Base-by-base conservation (phyloP, 345 rosid genomes). In the Physaria fendleri region DNA sequence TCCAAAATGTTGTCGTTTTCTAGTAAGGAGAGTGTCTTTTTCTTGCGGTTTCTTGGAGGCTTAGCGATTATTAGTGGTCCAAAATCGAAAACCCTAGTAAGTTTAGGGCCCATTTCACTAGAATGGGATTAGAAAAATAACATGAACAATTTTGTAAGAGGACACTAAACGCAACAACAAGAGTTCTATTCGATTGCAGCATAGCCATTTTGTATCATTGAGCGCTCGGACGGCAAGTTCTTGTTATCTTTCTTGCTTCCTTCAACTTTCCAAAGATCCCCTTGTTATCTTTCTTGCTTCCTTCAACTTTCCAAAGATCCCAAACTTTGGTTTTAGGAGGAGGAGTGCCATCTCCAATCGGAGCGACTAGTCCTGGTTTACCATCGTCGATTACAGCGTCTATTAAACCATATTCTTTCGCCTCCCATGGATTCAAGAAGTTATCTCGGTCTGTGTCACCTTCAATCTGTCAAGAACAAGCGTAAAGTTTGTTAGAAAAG, bases 401-500 rank as follows among this genome's bases (percentile, higher is more conserved):
- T 3, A 92, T 65, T 67, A 92, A 73, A 2, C 98, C 98, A 6
- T 92, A 92, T 50, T 85, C 93, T 78, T 85, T 88, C 8, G 98
- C 95, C 71, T 92, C 88, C 98, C 96, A 92, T 15, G 98, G 82
- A 66, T 73, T 79, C 96, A 92, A 81, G 79, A 84, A 92, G 44
- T 84, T 78, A 53, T 92, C 95, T 24, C 87, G 86, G 59, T 78
- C 90, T 25, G 95, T 82, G 65, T 91, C 98, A 34, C 71, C 59
- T 55, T 85, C 95, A n/a, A 91, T 75, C 98, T 91, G 79, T 58
- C n/a, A n/a, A n/a, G 34, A 42, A 29, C 8, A 10, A 3, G 11
- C 17, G n/a, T 22, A 54, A 35, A 33, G 22, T 15, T 28, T 45
- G 4, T 0, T 29, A 3, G 3, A 25, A 28, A 23, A 51, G n/a